Base-by-base conservation (phyloP, 2,329 filamentous ascomycete species). In the Aureobasidium sp. region DNA sequence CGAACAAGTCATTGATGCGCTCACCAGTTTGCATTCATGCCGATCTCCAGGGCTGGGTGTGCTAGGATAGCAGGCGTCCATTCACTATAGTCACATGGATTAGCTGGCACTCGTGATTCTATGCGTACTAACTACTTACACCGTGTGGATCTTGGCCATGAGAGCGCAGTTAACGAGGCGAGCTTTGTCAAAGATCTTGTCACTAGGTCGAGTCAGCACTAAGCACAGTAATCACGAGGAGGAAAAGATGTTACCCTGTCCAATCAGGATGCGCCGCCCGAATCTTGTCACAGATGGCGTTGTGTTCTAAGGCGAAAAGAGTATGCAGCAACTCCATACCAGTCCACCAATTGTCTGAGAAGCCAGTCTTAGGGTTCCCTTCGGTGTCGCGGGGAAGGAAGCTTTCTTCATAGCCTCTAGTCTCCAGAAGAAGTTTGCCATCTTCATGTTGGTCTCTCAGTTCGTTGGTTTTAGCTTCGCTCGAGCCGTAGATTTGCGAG, bases 121-220 rank as follows among this genome's bases (percentile, higher is more conserved):
- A 2, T 5, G 2, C 3, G n/a, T 21, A 32, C 5, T 14, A 6
- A 3, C 7, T 6, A 34, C 37, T 5, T 44, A 54, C 51, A 79
- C 72, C 0, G 78, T 79, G 63, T 80, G 77, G 45, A 80, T 79
- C 67, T 80, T 80, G 5, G 78, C 77, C 77, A 79, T 79, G 9
- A 80, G 67, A 0, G 77, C 77, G 51, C 73, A 77, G 63, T 78
- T 79, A 27, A 79, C 70, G 1, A 79, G 70, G 1, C 77, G 68
- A 2, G 76, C 77, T 30, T 73, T 78, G 66, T 79, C 76, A 58
- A 79, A 79, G 32, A 78, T 69, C 61, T 76, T 69, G 49, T 78
- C 76, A 3, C 55, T 59, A n/a, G 3, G 2, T 49, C 21, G 30
- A 9, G 29, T 57, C 53, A 57, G 53, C 32, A 37, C 27, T 14